Conservation (phyloP, 345 rosid genomes). For the Fremontodendron californicum region DNA sequence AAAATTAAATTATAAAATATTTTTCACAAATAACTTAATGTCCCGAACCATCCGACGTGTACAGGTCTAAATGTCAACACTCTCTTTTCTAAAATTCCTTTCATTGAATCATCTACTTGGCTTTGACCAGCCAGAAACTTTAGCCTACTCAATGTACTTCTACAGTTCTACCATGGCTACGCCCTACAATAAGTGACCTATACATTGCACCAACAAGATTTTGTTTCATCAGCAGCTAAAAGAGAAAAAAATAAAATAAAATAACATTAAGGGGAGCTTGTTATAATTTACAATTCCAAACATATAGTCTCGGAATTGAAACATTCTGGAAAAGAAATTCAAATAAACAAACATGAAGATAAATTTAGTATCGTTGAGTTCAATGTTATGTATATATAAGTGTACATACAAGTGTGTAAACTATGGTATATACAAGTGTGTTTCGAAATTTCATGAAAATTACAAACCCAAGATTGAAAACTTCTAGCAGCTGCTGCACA, state of each 20-base stretch:
- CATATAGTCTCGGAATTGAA: not conserved
- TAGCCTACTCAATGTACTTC: too few relatives aligned
- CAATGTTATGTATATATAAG: too few relatives aligned
- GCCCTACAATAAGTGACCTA: not conserved
- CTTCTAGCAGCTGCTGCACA: not conserved
- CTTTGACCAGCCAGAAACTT: not conserved
- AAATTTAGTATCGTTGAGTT: not conserved
- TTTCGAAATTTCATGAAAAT: not conserved
- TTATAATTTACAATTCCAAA: not conserved
- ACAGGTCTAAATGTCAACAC: too few relatives aligned
- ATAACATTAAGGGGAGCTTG: not conserved
- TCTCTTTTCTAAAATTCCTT: too few relatives aligned
- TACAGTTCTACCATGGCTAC: not conserved
- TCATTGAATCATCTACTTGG: not conserved
- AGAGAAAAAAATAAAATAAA: too few relatives aligned
- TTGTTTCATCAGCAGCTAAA: too few relatives aligned
- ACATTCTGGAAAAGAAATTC: not conserved
- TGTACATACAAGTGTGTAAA: not conserved
- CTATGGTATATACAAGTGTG: conserved; percentile 5
- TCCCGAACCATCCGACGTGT: too few relatives aligned
- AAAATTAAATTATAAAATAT: too few relatives aligned
- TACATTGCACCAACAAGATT: not conserved
- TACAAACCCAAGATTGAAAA: conserved; percentile 4
- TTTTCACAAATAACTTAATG: too few relatives aligned
- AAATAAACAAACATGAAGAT: not conserved